Percentiles rank a stretch among this genome's conserved stretches.
Conservation (phyloP, 1,284 basidiomycete species). For the Grifola frondosa region DNA sequence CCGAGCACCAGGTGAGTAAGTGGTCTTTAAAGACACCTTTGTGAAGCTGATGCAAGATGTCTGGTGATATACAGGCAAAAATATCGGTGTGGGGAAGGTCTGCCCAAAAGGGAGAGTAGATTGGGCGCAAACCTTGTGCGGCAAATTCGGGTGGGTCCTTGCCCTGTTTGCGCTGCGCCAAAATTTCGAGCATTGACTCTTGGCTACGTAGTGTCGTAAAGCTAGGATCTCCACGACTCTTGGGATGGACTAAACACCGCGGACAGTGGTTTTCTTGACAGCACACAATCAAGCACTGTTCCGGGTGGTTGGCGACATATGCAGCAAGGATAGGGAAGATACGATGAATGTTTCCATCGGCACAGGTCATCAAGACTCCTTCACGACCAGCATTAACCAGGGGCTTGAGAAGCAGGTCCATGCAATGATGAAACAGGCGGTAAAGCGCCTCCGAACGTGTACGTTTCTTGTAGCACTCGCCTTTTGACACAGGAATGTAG, state of each 20-base stretch:
- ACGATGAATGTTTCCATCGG: slow-evolving; percentile 19
- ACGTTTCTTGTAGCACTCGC: slow-evolving; percentile 18
- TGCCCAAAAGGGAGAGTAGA: slow-evolving; percentile 18
- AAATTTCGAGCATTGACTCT: not conserved
- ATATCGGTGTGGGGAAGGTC: slow-evolving; percentile 23
- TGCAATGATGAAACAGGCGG: slow-evolving; percentile 30
- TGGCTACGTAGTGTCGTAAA: not conserved
- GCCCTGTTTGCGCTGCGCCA: not conserved
- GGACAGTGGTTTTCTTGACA: slow-evolving; percentile 18
- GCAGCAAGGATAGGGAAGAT: slow-evolving; percentile 36
- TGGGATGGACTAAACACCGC: slow-evolving; percentile 6
- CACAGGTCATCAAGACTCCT: slow-evolving; percentile 26
- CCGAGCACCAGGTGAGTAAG: slow-evolving; percentile 25
- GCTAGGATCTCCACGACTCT: slow-evolving; percentile 1
- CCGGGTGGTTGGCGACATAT: slow-evolving; percentile 33
- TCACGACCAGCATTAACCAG: slow-evolving; percentile 18
- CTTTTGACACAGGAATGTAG: slow-evolving; percentile 26
- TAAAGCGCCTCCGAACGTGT: slow-evolving; percentile 12
- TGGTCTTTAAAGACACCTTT: slow-evolving; percentile 33
- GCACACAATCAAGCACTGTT: slow-evolving; percentile 32
- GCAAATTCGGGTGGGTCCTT: not conserved
- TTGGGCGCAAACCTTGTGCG: slow-evolving; percentile 4
- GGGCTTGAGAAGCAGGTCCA: slow-evolving; percentile 22
- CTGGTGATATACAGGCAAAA: slow-evolving; percentile 20
- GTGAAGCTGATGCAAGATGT: slow-evolving; percentile 24